phyloP scores from a whole-genome alignment of 2,329 filamentous ascomycete species.

The Fusarium xyrophilum region DNA sequence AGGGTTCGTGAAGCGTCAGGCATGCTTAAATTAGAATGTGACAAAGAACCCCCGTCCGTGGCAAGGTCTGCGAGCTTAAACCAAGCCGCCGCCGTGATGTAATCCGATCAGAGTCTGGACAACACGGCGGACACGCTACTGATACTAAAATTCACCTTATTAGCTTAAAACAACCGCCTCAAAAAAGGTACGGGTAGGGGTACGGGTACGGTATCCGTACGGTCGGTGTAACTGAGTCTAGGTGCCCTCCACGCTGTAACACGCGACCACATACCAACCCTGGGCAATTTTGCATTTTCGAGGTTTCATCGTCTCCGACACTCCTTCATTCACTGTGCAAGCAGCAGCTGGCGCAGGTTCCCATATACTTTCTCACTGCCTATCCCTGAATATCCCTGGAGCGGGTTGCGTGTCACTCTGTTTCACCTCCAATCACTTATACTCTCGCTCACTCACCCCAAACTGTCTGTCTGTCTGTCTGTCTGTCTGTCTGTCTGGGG shows the following conservation, averaged over 20 bases:
- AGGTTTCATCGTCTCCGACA: neutral
- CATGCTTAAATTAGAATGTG: neutral
- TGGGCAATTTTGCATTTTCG: neutral
- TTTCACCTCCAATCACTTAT: constrained; percentile 28
- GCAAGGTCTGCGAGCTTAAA: constrained; percentile 1
- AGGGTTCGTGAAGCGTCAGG: neutral
- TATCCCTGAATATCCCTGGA: constrained; percentile 12
- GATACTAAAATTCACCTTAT: neutral
- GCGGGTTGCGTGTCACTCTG: constrained; percentile 31
- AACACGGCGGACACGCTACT: neutral
- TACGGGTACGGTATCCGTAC: too few species aligned
- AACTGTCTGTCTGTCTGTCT: neutral
- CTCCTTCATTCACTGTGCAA: constrained; percentile 4
- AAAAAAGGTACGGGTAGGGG: neutral
- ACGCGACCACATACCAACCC: constrained; percentile 36
- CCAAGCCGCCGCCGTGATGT: neutral
- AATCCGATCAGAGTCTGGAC: neutral
- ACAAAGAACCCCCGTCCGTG: neutral
- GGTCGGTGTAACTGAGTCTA: neutral
- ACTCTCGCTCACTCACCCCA: neutral
- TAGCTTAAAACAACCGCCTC: constrained; percentile 1
- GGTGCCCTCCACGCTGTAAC: constrained; percentile 15
- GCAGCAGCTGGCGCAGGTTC: neutral
- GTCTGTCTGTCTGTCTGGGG: neutral
- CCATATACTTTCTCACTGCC: neutral